Evolutionary conservation across 352 stramenopile genomes (phyloP), one percentile per base, ranked within the genome.

Genomic region (Pilasporangium apinafurcum): DNA sequence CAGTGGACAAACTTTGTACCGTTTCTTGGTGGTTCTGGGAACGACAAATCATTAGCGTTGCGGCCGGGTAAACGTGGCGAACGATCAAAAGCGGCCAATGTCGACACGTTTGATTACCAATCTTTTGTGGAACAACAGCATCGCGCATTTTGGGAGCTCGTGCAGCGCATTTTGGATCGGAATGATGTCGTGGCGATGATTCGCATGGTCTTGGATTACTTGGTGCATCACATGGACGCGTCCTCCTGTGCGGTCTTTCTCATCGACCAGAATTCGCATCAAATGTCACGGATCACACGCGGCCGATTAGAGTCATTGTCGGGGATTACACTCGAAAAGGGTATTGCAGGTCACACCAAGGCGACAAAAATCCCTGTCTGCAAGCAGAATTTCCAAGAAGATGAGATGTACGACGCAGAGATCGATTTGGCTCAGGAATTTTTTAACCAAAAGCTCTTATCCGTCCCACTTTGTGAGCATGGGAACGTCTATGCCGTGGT

Each of bases 131-230:
- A 88, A 25, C 59, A 84, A 37, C 83, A 83, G 43, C 78, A 90
- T 42, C 65, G 62, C 29, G 62, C 67, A n/a, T 90, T 90, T 46
- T 90, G 78, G 78, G 61, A 84, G 36, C 60, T 91, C 16, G 78
- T 91, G 43, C 73, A 86, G 51, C 53, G 67, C 8, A 58, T 91
- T 8, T 32, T 91, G 35, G 59, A 65, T 12, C 52, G 84, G 13
- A 88, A 86, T 46, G 78, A 91, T 32, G 75, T 84, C 5, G 68
- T 86, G 27, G 59, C 69, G n/a, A 88, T 91, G 72, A 78, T 88
- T 42, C 66, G 67, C 7, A 29, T 81, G 26, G 36, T 91, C 18
- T 56, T 87, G 17, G 70, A 88, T 34, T 87, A 88, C 35, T 37
- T 91, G 4, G 54, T 68, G 45, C 44, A 73, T 31, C 62, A 83